A percentile compares a stretch with the other conserved stretches of the same genome.
Evolutionary conservation across 2,329 filamentous ascomycete species (phyloP).

Genomic region (Byssoonygena ceratinophila): DNA sequence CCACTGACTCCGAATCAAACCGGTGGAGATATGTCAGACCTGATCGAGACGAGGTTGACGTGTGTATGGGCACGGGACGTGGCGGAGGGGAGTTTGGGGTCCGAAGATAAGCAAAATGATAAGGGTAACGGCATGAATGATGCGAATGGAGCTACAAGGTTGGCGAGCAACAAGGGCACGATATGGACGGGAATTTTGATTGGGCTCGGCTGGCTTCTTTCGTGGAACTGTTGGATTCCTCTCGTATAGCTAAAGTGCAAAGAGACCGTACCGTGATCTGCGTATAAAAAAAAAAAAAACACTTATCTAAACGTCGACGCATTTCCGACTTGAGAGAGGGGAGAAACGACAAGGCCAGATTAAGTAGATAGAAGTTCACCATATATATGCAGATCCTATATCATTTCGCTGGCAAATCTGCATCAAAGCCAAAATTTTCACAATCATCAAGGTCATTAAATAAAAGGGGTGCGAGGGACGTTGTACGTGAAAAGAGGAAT

Average conservation of each 20-base stretch:
- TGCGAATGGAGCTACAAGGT: not conserved
- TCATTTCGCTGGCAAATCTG: not conserved
- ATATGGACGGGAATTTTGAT: not conserved
- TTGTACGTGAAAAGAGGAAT: too few species aligned
- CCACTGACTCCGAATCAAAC: not conserved
- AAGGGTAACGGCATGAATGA: not conserved
- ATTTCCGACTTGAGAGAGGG: too few species aligned
- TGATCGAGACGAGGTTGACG: constrained; percentile 4
- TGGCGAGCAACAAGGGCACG: not conserved
- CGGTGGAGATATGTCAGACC: not conserved
- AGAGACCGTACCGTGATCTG: too few species aligned
- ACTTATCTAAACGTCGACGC: too few species aligned
- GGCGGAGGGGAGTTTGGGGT: not conserved
- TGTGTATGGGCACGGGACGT: constrained; percentile 9
- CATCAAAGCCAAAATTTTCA: not conserved
- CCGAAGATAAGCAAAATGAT: not conserved
- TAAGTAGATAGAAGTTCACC: not conserved
- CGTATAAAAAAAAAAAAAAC: too few species aligned
- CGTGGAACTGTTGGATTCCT: not conserved
- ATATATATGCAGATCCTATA: too few species aligned
- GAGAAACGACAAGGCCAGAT: too few species aligned
- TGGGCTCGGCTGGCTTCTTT: not conserved
- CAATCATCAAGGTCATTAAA: not conserved
- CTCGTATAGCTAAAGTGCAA: too few species aligned
- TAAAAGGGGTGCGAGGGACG: not conserved